Evolutionary conservation across 495 filamentous ascomycete species (phyloP), one percentile per base, ranked within the genome.

Genomic region (Penicillium simplicissimum): DNA sequence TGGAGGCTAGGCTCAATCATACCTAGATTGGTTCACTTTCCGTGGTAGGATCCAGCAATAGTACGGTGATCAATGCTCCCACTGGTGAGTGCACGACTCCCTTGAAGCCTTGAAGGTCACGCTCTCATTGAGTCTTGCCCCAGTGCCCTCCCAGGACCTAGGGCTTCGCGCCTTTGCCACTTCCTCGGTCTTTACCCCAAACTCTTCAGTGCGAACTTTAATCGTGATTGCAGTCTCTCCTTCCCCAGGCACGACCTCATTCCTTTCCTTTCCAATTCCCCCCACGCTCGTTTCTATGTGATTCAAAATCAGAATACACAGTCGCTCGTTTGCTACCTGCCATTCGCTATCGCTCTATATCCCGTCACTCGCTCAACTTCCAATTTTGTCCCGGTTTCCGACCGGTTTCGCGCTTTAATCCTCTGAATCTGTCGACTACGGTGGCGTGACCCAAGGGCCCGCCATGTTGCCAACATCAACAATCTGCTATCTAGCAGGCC

Each of bases 381-480:
- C 0, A 53, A 11, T 17, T 53, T 21, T 53, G 25, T 42, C 52
- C 1, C 21, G 40, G 19, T 33, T 49, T 61, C 37, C 2, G 31
- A 23, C 31, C 11, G 4, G 15, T n/a, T 49, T 25, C 45, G 45
- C 23, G 45, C 6, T 8, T 25, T 9, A 15, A 25, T 31, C 42
- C 11, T 19, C 14, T n/a, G 45, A 49, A 28, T 31, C 11, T 31
- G 45, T 2, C 15, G 4, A 25, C 45, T 14, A 31, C 19, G 21
- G 34, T 28, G 19, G 48, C 13, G 23, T 42, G 25, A 14, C 42
- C 19, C 14, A 56, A 55, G 43, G 34, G 8, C 35, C 6, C 36
- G 55, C 25, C 36, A 67, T 67, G 65, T 42, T 64, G 52, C 47
- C 54, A 42, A 25, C 17, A 45, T 38, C 35, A 14, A 31, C 21